Conservation (phyloP, 148 eudicot species). For the Bassia scoparia region DNA sequence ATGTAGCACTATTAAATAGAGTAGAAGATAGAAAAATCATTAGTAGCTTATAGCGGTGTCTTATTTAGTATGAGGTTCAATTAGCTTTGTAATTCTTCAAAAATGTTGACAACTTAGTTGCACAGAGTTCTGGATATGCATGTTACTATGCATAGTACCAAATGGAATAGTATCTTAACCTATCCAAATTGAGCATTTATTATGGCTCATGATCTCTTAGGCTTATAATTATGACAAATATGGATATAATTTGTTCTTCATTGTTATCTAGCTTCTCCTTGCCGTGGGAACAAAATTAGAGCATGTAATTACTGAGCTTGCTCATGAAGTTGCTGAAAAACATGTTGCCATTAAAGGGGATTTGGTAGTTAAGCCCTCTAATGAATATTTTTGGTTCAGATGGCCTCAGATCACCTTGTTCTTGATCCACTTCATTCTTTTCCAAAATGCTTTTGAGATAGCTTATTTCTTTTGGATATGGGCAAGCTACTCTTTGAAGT, state of each 20-base stretch:
- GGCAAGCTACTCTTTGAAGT: conserved; percentile 37
- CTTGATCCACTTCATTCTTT: conserved; percentile 62
- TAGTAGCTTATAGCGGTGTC: too few species aligned
- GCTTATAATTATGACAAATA: too few species aligned
- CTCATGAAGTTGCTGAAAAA: conserved; percentile 69
- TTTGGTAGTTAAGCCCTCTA: conserved; percentile 64
- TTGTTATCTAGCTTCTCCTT: conserved; percentile 51
- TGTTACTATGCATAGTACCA: background rate
- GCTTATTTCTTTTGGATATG: conserved; percentile 82
- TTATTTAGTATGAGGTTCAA: too few species aligned
- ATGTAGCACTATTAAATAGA: too few species aligned
- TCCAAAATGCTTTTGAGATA: conserved; percentile 82
- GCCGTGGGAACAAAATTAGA: conserved; percentile 79
- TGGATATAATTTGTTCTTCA: background rate
- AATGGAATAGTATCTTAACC: background rate
- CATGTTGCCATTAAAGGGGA: conserved; percentile 68
- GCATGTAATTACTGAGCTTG: conserved; percentile 62
- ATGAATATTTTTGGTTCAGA: conserved; percentile 73
- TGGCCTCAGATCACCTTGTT: conserved; percentile 52
- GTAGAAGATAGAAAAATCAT: too few species aligned
- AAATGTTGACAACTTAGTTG: background rate
- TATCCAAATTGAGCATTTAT: conserved; percentile 41
- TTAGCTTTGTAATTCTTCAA: too few species aligned
- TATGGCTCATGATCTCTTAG: background rate
- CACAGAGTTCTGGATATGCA: background rate